Evolutionary conservation across 148 eudicot species (phyloP).

Genomic region (Arbutus unedo): DNA sequence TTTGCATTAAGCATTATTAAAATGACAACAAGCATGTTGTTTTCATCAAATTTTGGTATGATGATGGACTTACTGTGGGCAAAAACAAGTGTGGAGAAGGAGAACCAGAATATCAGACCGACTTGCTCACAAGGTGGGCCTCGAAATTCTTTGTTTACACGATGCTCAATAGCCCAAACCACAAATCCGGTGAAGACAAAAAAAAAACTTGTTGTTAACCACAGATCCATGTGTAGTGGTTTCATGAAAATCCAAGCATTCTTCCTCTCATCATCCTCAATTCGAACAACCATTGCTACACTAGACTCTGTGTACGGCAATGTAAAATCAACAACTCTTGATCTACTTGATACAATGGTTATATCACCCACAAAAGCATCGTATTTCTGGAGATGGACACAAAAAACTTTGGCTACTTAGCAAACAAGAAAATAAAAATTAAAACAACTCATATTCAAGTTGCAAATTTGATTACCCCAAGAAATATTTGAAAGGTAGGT

Average conservation of each 20-base stretch:
- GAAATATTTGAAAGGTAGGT: slow-evolving; percentile 35
- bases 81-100: slow-evolving; percentile 66
- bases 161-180: slow-evolving; percentile 71
- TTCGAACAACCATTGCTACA: slow-evolving; percentile 47
- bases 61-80: slow-evolving; percentile 56
- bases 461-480: slow-evolving; percentile 25
- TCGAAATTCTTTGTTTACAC: slow-evolving; percentile 50
- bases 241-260: slow-evolving; percentile 68
- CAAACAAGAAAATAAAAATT: background rate
- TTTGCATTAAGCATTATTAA: background rate
- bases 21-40: background rate
- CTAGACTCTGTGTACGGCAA: slow-evolving; percentile 72
- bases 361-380: slow-evolving; percentile 64
- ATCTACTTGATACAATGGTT: slow-evolving; percentile 48
- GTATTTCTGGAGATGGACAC: slow-evolving; percentile 30
- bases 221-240: slow-evolving; percentile 55
- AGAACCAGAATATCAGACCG: slow-evolving; percentile 61
- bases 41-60: background rate
- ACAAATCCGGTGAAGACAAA: slow-evolving; percentile 63
- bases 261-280: slow-evolving; percentile 35
- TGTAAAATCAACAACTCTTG: slow-evolving; percentile 51
- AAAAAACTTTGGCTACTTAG: background rate
- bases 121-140: slow-evolving; percentile 54
- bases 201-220: slow-evolving; percentile 53
- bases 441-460: background rate